Percentiles rank a stretch among this genome's conserved stretches.
phyloP scores from a whole-genome alignment of 148 eudicot genomes.

The Silene conica region DNA sequence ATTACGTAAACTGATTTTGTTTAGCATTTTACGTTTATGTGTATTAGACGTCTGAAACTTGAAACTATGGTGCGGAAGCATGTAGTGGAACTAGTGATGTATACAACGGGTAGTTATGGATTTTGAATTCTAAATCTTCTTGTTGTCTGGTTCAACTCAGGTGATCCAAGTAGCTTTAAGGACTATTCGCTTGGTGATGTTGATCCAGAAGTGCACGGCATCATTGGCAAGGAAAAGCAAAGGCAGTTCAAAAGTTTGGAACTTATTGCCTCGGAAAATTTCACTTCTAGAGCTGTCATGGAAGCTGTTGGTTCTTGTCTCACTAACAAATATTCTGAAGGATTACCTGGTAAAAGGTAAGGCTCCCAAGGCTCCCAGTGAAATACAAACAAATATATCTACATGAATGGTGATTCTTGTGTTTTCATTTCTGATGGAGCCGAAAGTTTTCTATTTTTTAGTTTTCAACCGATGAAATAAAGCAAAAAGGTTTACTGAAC shows the following conservation, averaged over 20 bases:
- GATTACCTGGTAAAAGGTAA: constrained; percentile 91
- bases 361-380: neutral
- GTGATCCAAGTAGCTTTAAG: constrained; percentile 54
- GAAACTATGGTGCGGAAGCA: neutral
- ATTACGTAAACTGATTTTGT: neutral
- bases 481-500: too few species aligned
- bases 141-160: constrained; percentile 27
- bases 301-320: constrained; percentile 92
- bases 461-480: too few species aligned
- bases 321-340: constrained; percentile 92
- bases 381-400: neutral
- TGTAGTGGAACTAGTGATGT: neutral
- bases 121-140: constrained; percentile 10
- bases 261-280: constrained; percentile 94
- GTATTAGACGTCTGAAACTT: neutral
- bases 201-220: constrained; percentile 67
- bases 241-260: constrained; percentile 69
- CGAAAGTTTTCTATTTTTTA: too few species aligned
- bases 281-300: constrained; percentile 90
- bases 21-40: neutral
- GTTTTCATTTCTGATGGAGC: neutral
- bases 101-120: neutral
- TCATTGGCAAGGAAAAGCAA: constrained; percentile 73
- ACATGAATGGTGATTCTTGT: neutral
- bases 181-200: constrained; percentile 59